These are phyloP conservation scores for Panaeolus cyanescens DNA, from an alignment of 768 basidiomycete genomes.

Conservation along the genomic window DNA sequence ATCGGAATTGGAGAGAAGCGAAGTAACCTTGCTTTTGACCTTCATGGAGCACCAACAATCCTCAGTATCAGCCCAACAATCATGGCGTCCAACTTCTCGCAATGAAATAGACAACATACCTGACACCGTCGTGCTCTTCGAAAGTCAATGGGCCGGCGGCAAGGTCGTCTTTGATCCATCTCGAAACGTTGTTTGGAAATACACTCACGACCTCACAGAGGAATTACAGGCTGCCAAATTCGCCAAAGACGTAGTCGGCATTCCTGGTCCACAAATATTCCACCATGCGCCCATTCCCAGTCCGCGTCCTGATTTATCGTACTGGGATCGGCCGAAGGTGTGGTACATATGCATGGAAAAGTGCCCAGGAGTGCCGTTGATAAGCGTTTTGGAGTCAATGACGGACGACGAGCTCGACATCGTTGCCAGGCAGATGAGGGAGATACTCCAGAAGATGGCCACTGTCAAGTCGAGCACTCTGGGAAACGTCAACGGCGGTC, in stretches of 20 bases:
- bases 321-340: conserved; percentile 10
- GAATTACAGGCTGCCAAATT: neutral
- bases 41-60: neutral
- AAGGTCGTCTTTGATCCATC: conserved; percentile 2
- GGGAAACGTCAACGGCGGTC: conserved; percentile 21
- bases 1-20: neutral
- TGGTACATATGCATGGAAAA: conserved; percentile 31
- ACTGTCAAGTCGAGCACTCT: conserved; percentile 7
- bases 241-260: neutral
- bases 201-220: conserved; percentile 1
- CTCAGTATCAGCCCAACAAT: neutral
- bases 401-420: conserved; percentile 19
- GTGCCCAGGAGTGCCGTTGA: conserved; percentile 23
- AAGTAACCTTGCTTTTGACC: neutral
- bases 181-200: conserved; percentile 3
- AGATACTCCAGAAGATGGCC: conserved; percentile 17
- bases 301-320: neutral
- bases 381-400: conserved; percentile 25
- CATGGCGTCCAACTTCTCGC: conserved; percentile 3
- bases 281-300: neutral
- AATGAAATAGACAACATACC: neutral
- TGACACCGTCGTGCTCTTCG: neutral
- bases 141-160: conserved; percentile 2
- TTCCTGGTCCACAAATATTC: neutral
- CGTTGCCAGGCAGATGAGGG: conserved; percentile 21